phyloP scores from a whole-genome alignment of 805 yeast genomes.

The Ogataea wickerhamii region DNA sequence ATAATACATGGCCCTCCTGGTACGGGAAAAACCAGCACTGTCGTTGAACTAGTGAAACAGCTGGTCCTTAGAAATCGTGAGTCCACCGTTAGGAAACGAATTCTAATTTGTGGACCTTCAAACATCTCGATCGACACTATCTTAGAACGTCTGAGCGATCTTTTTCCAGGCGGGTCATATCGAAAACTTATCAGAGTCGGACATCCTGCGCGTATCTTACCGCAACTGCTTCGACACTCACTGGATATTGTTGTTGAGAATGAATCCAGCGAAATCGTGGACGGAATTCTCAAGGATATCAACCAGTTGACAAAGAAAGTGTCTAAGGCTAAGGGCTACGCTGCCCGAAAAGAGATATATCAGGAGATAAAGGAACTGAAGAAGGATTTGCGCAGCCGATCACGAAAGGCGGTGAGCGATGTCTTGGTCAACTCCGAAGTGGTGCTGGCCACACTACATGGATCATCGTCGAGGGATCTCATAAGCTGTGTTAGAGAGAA shows the following conservation, averaged over 20 bases:
- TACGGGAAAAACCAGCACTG: constrained; percentile 80
- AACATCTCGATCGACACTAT: constrained; percentile 91
- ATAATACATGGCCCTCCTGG: constrained; percentile 83
- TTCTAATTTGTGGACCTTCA: constrained; percentile 91
- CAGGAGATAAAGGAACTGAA: constrained; percentile 62
- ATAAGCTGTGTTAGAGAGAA: constrained; percentile 40
- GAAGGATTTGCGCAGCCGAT: constrained; percentile 66
- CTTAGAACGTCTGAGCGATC: constrained; percentile 61
- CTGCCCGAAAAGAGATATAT: constrained; percentile 66
- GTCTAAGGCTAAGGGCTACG: constrained; percentile 52
- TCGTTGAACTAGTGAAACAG: constrained; percentile 79
- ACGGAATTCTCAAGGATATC: constrained; percentile 71
- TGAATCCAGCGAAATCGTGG: constrained; percentile 55
- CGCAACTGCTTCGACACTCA: constrained; percentile 62
- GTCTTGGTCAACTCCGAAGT: constrained; percentile 61
- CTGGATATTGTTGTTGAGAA: constrained; percentile 65
- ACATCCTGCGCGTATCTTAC: constrained; percentile 84
- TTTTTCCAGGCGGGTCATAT: constrained; percentile 38
- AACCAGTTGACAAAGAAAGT: constrained; percentile 43
- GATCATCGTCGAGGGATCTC: constrained; percentile 73
- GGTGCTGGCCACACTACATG: constrained; percentile 81
- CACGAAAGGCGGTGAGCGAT: constrained; percentile 57
- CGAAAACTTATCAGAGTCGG: constrained; percentile 71
- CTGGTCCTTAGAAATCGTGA: constrained; percentile 38
- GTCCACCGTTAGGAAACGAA: constrained; percentile 33